A percentile compares a stretch with the other conserved stretches of the same genome.
phyloP scores from a whole-genome alignment of 495 filamentous ascomycete species.

The Penicillium cinerascens region DNA sequence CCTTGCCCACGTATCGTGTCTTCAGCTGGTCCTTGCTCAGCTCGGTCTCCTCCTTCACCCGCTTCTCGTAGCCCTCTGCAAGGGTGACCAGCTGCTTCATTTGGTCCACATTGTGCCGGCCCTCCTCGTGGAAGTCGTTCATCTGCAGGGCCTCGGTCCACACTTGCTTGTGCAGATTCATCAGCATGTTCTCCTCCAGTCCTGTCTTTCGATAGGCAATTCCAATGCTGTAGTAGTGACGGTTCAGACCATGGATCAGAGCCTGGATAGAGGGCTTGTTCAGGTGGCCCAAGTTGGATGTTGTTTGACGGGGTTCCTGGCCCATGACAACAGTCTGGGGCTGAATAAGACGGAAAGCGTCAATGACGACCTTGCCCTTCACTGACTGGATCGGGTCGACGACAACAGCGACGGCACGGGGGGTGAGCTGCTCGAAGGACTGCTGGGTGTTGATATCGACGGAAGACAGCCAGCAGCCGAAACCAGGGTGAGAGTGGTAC shows the following conservation, averaged over 20 bases:
- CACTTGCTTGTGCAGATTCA: slow-evolving; percentile 98
- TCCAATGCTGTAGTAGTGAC: slow-evolving; percentile 97
- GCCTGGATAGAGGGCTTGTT: slow-evolving; percentile 99
- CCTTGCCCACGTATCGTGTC: slow-evolving; percentile 97
- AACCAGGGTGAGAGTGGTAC: slow-evolving; percentile 99
- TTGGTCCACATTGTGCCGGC: slow-evolving; percentile 74
- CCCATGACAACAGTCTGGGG: slow-evolving; percentile 98
- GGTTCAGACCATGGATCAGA: slow-evolving; percentile 96
- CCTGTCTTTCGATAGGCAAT: slow-evolving; percentile 98
- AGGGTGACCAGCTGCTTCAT: slow-evolving; percentile 83
- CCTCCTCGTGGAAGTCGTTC: slow-evolving; percentile 90
- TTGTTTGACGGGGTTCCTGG: slow-evolving; percentile 97
- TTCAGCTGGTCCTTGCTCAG: slow-evolving; percentile 96
- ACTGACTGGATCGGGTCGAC: slow-evolving; percentile 98
- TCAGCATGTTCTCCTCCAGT: slow-evolving; percentile 98
- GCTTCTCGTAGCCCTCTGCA: slow-evolving; percentile 95
- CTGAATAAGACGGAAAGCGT: slow-evolving; percentile 98
- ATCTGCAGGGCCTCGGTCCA: slow-evolving; percentile 98
- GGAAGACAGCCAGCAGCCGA: slow-evolving; percentile 97
- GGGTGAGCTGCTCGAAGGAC: slow-evolving; percentile 95
- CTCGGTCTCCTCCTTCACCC: slow-evolving; percentile 97
- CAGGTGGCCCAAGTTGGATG: slow-evolving; percentile 93
- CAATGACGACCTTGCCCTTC: slow-evolving; percentile 98
- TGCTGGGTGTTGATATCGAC: slow-evolving; percentile 99
- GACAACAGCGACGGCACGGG: slow-evolving; percentile 93